A percentile compares a stretch with the other conserved stretches of the same genome.
Conservation (phyloP, 495 filamentous ascomycete species). For the Penicillium simplicissimum region DNA sequence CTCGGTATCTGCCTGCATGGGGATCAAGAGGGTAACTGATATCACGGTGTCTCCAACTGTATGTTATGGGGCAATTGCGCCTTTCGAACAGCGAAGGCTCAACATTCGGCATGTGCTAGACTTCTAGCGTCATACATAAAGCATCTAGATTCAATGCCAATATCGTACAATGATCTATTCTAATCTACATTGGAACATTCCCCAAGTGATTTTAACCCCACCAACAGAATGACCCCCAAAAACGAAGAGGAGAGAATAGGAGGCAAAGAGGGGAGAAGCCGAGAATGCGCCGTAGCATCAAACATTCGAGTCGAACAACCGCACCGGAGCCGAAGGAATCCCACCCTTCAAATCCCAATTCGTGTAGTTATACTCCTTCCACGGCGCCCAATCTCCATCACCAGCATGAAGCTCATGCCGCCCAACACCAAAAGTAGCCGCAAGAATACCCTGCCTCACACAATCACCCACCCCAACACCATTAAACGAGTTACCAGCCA, state of each 20-base stretch:
- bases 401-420: slow-evolving; percentile 31
- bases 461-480: slow-evolving; percentile 67
- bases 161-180: slow-evolving; percentile 8
- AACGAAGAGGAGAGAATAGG: not conserved
- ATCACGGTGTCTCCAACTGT: not conserved
- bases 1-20: not conserved
- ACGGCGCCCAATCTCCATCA: slow-evolving; percentile 14
- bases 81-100: not conserved
- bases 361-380: slow-evolving; percentile 19
- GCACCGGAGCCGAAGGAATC: slow-evolving; percentile 33
- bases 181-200: not conserved
- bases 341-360: slow-evolving; percentile 41
- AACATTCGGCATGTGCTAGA: not conserved
- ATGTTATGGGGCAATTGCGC: not conserved
- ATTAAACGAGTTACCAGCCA: slow-evolving; percentile 79
- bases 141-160: slow-evolving; percentile 3
- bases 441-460: slow-evolving; percentile 47
- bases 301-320: slow-evolving; percentile 16
- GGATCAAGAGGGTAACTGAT: not conserved
- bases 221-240: not conserved
- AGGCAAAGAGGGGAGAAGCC: not conserved
- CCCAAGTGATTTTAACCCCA: not conserved
- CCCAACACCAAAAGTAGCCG: slow-evolving; percentile 37
- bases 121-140: not conserved
- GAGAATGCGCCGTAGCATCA: not conserved